Conservation (phyloP, 2,329 filamentous ascomycete genomes). For the Colletotrichum trifolii region DNA sequence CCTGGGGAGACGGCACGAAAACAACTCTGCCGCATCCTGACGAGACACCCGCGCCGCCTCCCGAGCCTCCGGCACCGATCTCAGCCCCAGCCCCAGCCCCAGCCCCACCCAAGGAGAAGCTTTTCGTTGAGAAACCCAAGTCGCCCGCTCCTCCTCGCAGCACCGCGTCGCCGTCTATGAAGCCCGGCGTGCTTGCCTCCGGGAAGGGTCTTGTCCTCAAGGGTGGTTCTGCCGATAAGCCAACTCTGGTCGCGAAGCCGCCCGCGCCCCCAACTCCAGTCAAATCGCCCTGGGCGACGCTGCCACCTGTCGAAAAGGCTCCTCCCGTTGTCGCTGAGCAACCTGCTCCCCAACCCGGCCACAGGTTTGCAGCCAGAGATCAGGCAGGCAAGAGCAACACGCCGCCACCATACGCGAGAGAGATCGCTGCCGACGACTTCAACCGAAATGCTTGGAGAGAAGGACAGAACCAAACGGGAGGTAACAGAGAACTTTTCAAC, state of each 20-base stretch:
- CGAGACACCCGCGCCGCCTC: slow-evolving; percentile 51
- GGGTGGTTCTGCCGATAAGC: slow-evolving; percentile 73
- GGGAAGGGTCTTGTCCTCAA: slow-evolving; percentile 74
- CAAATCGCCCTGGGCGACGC: slow-evolving; percentile 91
- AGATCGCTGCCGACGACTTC: slow-evolving; percentile 95
- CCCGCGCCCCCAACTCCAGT: slow-evolving; percentile 74
- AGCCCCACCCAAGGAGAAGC: slow-evolving; percentile 43
- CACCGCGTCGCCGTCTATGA: slow-evolving; percentile 54
- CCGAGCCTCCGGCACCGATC: slow-evolving; percentile 43
- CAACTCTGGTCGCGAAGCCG: slow-evolving; percentile 78
- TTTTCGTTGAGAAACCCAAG: slow-evolving; percentile 54
- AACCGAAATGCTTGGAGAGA: slow-evolving; percentile 86
- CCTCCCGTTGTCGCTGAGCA: slow-evolving; percentile 75
- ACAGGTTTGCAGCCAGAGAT: slow-evolving; percentile 37
- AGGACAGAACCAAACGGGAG: slow-evolving; percentile 59
- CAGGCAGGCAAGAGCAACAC: slow-evolving; percentile 62
- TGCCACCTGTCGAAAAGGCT: slow-evolving; percentile 86
- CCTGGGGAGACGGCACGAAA: slow-evolving; percentile 90
- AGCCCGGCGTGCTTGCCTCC: slow-evolving; percentile 59
- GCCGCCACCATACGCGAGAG: slow-evolving; percentile 70
- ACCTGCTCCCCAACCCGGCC: slow-evolving; percentile 45
- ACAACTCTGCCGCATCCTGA: slow-evolving; percentile 76
- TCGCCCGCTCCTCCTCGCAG: slow-evolving; percentile 51
- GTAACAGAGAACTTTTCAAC: slow-evolving; percentile 86
- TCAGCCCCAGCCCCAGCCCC: slow-evolving; percentile 43